These are phyloP conservation scores for Daphne laureola DNA, from an alignment of 441 rosid species.

Conservation along the genomic window DNA sequence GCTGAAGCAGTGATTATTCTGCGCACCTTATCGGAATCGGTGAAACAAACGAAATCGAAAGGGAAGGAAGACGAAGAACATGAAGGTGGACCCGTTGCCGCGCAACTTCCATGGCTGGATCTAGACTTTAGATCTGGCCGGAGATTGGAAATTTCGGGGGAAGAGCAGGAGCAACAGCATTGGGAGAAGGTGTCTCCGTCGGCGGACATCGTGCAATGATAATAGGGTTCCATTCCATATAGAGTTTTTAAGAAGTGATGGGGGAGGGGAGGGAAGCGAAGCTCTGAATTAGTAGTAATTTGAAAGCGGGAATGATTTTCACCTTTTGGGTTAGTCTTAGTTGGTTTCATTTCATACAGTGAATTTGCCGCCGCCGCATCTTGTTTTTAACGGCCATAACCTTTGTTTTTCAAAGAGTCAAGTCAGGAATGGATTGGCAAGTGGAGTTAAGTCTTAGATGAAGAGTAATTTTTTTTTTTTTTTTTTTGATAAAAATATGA, in stretches of 20 bases:
- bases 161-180: conserved; percentile 12
- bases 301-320: conserved; percentile 2
- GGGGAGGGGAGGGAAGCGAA: conserved; percentile 6
- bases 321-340: neutral
- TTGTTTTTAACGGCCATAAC: neutral
- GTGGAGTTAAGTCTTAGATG: too few relatives aligned
- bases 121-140: conserved; percentile 10
- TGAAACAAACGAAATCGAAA: neutral
- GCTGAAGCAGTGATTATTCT: conserved; percentile 50
- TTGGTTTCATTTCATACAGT: too few relatives aligned
- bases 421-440: too few relatives aligned
- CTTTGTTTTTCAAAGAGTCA: too few relatives aligned
- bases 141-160: conserved; percentile 10
- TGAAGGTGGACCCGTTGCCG: conserved; percentile 22
- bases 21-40: conserved; percentile 46
- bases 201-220: conserved; percentile 18
- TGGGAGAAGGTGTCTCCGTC: conserved; percentile 2
- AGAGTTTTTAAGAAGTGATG: neutral
- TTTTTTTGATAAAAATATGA: too few relatives aligned
- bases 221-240: conserved; percentile 5
- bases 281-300: too few relatives aligned
- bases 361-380: conserved; percentile 20
- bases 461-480: too few relatives aligned
- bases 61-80: conserved; percentile 17
- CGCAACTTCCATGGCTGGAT: conserved; percentile 34